A percentile compares a stretch with the other conserved stretches of the same genome.
phyloP scores from a whole-genome alignment of 352 stramenopile species.

The Phytopythium boreale region DNA sequence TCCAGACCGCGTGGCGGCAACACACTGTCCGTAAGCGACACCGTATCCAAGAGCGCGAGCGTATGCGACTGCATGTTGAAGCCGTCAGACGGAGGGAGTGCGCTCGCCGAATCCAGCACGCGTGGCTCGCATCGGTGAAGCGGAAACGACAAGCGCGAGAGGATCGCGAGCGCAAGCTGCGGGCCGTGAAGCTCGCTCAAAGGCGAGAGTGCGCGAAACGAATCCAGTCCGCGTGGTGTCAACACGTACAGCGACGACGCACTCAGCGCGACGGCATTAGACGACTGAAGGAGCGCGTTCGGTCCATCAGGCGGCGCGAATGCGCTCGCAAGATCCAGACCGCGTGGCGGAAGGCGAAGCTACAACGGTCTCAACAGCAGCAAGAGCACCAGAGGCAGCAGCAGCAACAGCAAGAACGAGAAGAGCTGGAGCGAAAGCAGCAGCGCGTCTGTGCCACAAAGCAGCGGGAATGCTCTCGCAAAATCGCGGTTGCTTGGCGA shows the following conservation, averaged over 20 bases:
- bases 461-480: background rate
- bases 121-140: constrained; percentile 1
- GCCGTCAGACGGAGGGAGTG: background rate
- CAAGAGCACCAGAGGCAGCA: background rate
- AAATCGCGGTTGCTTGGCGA: background rate
- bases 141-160: background rate
- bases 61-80: background rate
- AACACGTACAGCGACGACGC: background rate
- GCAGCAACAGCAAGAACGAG: background rate
- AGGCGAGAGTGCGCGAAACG: background rate
- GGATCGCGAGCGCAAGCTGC: background rate
- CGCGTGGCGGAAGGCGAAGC: background rate
- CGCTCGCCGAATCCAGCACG: constrained; percentile 5
- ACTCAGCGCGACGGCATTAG: background rate
- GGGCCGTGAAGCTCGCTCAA: background rate
- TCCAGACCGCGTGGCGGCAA: background rate
- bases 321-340: background rate
- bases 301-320: background rate
- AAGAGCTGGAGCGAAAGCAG: background rate
- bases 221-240: background rate
- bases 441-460: background rate
- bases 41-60: background rate
- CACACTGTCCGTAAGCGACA: background rate
- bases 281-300: constrained; percentile 1
- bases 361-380: background rate